phyloP scores from a whole-genome alignment of 108 stramenopile species.

The Chaetoceros tenuissimus region DNA sequence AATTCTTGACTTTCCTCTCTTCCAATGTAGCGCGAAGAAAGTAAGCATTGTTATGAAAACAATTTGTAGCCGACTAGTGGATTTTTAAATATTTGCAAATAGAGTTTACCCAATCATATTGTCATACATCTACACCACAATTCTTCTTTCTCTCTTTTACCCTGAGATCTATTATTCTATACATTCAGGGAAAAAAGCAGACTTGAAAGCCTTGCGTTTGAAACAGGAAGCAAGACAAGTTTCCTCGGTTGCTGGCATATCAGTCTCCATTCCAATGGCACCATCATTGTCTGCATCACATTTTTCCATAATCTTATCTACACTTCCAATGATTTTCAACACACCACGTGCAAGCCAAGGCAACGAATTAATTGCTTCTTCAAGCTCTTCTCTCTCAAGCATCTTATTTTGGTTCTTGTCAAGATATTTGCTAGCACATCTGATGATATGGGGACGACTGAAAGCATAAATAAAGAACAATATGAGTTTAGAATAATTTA shows the following conservation, averaged over 20 bases:
- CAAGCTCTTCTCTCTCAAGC: constrained; percentile 64
- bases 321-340: constrained; percentile 38
- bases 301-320: constrained; percentile 52
- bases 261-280: constrained; percentile 55
- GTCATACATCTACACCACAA: too few relatives aligned
- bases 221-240: constrained; percentile 79
- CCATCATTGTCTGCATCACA: constrained; percentile 59
- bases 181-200: constrained; percentile 77
- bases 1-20: too few relatives aligned
- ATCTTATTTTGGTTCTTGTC: constrained; percentile 67
- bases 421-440: constrained; percentile 62
- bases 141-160: too few relatives aligned
- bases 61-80: too few relatives aligned
- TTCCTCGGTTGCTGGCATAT: constrained; percentile 72
- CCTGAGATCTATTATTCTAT: constrained; percentile 26
- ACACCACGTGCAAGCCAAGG: constrained; percentile 50
- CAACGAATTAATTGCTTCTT: constrained; percentile 48
- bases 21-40: too few relatives aligned
- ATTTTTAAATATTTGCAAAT: too few relatives aligned
- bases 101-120: too few relatives aligned
- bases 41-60: too few relatives aligned
- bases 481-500: too few relatives aligned
- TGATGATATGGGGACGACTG: constrained; percentile 53
- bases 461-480: background rate
- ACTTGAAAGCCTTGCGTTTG: constrained; percentile 77